Percentiles rank a stretch among this genome's conserved stretches.
Evolutionary conservation across 495 filamentous ascomycete species (phyloP).

Genomic region (Terfezia boudieri): DNA sequence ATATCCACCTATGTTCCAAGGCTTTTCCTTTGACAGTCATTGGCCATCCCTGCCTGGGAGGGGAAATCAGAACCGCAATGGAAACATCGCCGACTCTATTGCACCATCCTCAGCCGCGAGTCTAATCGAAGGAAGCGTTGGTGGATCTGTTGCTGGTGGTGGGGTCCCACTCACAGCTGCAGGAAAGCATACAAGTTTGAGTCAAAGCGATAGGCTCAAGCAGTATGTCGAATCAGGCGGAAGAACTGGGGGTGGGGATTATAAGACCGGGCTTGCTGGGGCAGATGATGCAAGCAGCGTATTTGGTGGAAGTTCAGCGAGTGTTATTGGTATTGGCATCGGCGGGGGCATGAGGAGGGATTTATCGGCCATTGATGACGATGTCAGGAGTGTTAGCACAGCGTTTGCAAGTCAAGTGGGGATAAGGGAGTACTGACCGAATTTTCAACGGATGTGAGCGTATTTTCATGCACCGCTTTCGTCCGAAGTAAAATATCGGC

Average conservation of each 20-base stretch:
- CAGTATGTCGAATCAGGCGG: constrained; percentile 70
- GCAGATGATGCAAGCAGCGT: constrained; percentile 39
- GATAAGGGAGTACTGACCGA: constrained; percentile 36
- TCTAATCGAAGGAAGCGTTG: constrained; percentile 45
- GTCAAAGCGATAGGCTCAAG: constrained; percentile 64
- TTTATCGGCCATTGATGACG: constrained; percentile 42
- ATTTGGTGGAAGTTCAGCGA: constrained; percentile 49
- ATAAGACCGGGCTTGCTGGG: constrained; percentile 26
- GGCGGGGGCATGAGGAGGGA: constrained; percentile 18
- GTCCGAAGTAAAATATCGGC: too few species aligned
- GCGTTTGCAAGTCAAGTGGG: constrained; percentile 91
- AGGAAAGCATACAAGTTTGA: constrained; percentile 53
- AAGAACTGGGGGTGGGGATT: constrained; percentile 26
- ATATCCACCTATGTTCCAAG: constrained; percentile 89
- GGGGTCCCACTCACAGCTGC: constrained; percentile 23
- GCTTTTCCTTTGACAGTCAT: constrained; percentile 50
- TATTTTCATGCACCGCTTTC: too few species aligned
- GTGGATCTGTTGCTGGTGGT: constrained; percentile 65
- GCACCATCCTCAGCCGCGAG: constrained; percentile 22
- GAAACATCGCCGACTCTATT: background rate
- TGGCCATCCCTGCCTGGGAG: constrained; percentile 66
- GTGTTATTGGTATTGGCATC: constrained; percentile 30
- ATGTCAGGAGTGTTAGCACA: constrained; percentile 83
- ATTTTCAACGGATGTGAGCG: background rate
- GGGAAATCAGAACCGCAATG: constrained; percentile 18